Evolutionary conservation across 257 asterid species (phyloP).

Genomic region (Przewalskia tangutica): DNA sequence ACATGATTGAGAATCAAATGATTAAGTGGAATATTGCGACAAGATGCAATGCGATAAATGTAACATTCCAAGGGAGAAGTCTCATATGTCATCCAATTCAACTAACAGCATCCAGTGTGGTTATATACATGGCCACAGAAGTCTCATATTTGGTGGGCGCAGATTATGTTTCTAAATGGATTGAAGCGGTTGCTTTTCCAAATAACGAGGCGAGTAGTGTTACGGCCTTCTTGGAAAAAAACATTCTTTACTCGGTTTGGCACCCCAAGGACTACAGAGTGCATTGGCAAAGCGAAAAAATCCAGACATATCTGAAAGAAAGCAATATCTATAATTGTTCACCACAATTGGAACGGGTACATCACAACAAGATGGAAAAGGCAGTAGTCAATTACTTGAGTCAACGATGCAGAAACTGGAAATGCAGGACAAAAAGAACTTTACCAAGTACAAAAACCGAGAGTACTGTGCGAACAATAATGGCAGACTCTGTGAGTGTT

Average conservation of each 20-base stretch:
- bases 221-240: no score
- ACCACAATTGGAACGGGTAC: not conserved
- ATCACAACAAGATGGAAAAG: constrained; percentile 5
- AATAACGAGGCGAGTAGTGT: no score
- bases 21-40: not conserved
- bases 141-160: no score
- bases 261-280: not conserved
- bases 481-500: constrained; percentile 82
- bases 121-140: not conserved
- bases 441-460: constrained; percentile 74
- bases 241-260: no score
- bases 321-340: not conserved
- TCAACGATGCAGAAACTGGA: not conserved
- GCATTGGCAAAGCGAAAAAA: not conserved
- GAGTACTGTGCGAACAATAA: constrained; percentile 85
- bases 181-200: no score
- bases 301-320: not conserved
- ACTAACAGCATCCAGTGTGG: not conserved
- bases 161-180: no score
- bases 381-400: not conserved
- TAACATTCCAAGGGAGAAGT: not conserved
- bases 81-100: not conserved
- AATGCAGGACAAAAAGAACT: not conserved
- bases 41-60: not conserved
- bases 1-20: not conserved